Base-by-base conservation (phyloP, 1,284 basidiomycete genomes). In the Malassezia dermatis region DNA sequence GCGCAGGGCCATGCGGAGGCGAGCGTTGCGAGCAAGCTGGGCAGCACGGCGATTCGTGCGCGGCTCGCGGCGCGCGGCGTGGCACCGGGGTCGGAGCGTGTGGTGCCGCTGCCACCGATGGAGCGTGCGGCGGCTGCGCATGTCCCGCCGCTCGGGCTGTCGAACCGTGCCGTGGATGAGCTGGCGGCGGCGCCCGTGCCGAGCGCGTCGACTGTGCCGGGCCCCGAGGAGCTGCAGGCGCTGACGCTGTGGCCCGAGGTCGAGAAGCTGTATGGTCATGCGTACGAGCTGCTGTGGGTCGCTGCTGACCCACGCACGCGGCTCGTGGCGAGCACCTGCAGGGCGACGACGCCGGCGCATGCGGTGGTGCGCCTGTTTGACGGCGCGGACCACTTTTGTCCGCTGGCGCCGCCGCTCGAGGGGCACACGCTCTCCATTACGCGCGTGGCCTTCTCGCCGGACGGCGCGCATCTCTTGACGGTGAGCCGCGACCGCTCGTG, bases 231-330 rank as follows among this genome's bases (percentile, higher is more conserved):
- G 75, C 80, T 98, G 0, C 84, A 87, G 0, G 81, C 84, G 0
- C 81, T 82, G 12, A 96, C 93, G 0, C 80, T 98, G 0, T 99
- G 94, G 94, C 93, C 93, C 0, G 94, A 98, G 60, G 66, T 85
- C 1, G 93, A 98, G 70, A 99, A 98, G 75, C 79, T 99, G 2
- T 99, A 95, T 74, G 94, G 93, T 1, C 94, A 98, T 75, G 90
- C 90, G 30, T 96, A 95, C 71, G 94, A 98, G 80, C 86, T 89
- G 61, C 45, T 58, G n/a, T 53, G 48, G 15, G 58, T 58, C 51
- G 63, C 30, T n/a, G 60, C 53, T 17, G 64, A 61, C 24, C 55
- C 56, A 3, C 50, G 8, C 47, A 54, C 27, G 23, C 77, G 79
- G 40, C 76, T 88, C 32, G 79, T 95, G n/a, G 94, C 91, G 0